Base-by-base conservation (phyloP, 306 rosid species). In the Crataegus laevigata region DNA sequence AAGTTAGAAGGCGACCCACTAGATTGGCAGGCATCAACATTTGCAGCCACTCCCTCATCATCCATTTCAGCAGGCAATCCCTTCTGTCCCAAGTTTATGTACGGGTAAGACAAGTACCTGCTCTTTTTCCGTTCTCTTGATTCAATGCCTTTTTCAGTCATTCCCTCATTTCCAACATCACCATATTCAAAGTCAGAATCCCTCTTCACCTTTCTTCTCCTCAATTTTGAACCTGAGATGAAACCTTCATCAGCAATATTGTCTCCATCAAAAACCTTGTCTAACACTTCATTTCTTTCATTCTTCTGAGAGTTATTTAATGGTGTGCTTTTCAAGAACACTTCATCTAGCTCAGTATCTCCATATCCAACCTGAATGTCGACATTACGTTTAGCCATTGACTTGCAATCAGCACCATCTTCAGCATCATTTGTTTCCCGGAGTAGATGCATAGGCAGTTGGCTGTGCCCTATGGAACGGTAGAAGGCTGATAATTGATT, bases 61-160 rank as follows among this genome's bases (percentile, higher is more conserved):
- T 80, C 85, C 61, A 72, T 75, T 84, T 78, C 89, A 22, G 63
- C 75, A 24, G 78, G 82, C 62, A 69, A 67, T 62, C 68, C 81
- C 58, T 83, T 87, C 68, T 63, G 77, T 74, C 65, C 86, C 81
- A 74, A 75, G 83, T 88, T 87, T 72, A 88, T 63, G 69, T 89
- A 92, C 8, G 96, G 99, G 74, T 78, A 90, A 78, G 96, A 90
- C 76, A 96, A 79, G 80, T 90, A 96, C 87, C 87, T 89, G 68
- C 97, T 96, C 81, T 85, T 90, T 79, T 84, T 92, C 85, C 99
- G 78, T 74, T 76, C 91, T 75, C 97, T 82, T 2, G 87, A 85
- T 45, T 92, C 88, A 47, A 71, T 42, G 40, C 90, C 89, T 52
- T 25, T 77, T 10, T 80, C 88, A 29, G 15, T n/a, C 74, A 38